These are phyloP conservation scores for Fusarium burgessii DNA, from an alignment of 2,329 filamentous ascomycete genomes.

Conservation along the genomic window DNA sequence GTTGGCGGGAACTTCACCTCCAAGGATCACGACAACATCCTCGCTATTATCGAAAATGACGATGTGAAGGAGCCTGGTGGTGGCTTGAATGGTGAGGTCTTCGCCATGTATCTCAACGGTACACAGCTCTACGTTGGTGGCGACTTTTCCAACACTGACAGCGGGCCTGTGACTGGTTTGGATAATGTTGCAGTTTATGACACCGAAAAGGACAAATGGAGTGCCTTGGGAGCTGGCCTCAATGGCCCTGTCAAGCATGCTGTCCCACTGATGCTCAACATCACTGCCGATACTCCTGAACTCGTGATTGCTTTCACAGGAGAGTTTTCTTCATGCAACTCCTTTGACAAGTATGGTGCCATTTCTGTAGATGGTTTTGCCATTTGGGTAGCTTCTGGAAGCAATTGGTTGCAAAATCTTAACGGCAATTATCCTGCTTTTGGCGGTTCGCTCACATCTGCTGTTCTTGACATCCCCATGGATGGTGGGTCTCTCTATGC, in stretches of 20 bases:
- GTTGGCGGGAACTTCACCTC: conserved; percentile 88
- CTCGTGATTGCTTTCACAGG: conserved; percentile 84
- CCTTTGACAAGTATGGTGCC: conserved; percentile 72
- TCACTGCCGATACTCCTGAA: conserved; percentile 76
- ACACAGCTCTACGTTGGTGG: conserved; percentile 84
- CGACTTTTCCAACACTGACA: conserved; percentile 80
- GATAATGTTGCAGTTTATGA: conserved; percentile 84
- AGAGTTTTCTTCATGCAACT: conserved; percentile 78
- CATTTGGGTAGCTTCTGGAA: conserved; percentile 87
- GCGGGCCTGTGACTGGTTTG: conserved; percentile 72
- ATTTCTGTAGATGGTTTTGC: conserved; percentile 80
- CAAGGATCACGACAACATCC: conserved; percentile 77
- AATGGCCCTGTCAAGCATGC: conserved; percentile 81
- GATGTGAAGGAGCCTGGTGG: conserved; percentile 72
- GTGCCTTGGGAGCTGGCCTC: conserved; percentile 84
- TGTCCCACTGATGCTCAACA: conserved; percentile 82
- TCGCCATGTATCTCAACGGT: conserved; percentile 75
- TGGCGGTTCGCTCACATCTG: conserved; percentile 77
- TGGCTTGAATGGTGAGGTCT: conserved; percentile 85
- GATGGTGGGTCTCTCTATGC: conserved; percentile 77
- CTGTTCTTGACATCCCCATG: conserved; percentile 72
- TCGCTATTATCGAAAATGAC: conserved; percentile 75
- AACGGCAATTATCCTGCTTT: conserved; percentile 73
- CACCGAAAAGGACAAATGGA: conserved; percentile 76
- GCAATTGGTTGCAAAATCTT: conserved; percentile 90